Percentiles rank a stretch among this genome's conserved stretches.
Conservation (phyloP, 2,329 filamentous ascomycete genomes). For the Apiospora malaysiana region DNA sequence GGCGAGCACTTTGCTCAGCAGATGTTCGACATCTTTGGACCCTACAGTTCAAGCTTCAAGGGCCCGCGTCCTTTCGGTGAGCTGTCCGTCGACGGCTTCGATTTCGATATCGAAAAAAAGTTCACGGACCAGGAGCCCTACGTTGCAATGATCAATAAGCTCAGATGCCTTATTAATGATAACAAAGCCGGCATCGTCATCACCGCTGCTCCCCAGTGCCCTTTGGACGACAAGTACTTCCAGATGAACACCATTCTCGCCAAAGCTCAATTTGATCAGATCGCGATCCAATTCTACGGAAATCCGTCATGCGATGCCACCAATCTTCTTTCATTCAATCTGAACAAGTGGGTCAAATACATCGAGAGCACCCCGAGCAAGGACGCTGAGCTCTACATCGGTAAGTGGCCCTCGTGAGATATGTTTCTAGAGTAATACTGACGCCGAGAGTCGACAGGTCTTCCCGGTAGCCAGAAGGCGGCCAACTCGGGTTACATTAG, state of each 20-base stretch:
- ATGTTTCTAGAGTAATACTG: slow-evolving; percentile 27
- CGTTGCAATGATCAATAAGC: slow-evolving; percentile 32
- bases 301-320: slow-evolving; percentile 47
- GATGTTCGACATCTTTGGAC: slow-evolving; percentile 46
- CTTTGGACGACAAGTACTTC: slow-evolving; percentile 44
- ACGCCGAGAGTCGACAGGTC: slow-evolving; percentile 44
- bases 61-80: slow-evolving; percentile 32
- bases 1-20: slow-evolving; percentile 45
- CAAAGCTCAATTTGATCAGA: slow-evolving; percentile 41
- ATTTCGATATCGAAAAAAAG: slow-evolving; percentile 35
- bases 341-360: slow-evolving; percentile 47
- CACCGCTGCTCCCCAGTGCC: slow-evolving; percentile 53
- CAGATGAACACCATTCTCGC: slow-evolving; percentile 50
- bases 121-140: slow-evolving; percentile 35
- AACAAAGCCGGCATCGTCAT: slow-evolving; percentile 37
- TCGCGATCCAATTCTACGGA: slow-evolving; percentile 58
- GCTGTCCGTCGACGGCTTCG: slow-evolving; percentile 32
- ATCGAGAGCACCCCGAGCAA: slow-evolving; percentile 44
- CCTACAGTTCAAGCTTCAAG: slow-evolving; percentile 33
- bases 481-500: slow-evolving; percentile 42
- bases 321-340: slow-evolving; percentile 45
- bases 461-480: slow-evolving; percentile 43
- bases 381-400: slow-evolving; percentile 52
- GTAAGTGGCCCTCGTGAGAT: slow-evolving; percentile 43
- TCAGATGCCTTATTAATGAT: slow-evolving; percentile 30